phyloP scores from a whole-genome alignment of 495 filamentous ascomycete genomes.

The Rusavskia elegans region DNA sequence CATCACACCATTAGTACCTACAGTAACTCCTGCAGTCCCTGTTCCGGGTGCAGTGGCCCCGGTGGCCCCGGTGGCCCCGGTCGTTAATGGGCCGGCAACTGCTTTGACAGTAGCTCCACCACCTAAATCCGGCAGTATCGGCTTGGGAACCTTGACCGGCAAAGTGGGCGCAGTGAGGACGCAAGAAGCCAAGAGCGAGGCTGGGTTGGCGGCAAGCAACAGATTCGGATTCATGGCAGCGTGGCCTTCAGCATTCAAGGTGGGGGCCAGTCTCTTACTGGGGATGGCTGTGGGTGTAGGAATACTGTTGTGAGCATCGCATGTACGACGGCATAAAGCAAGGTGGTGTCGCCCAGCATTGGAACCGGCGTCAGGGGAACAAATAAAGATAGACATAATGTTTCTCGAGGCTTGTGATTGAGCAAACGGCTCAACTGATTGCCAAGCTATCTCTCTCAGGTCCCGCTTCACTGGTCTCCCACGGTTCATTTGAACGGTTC shows the following conservation, averaged over 20 bases:
- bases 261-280: neutral
- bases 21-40: too few species aligned
- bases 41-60: too few species aligned
- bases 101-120: neutral
- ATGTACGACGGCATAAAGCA: too few species aligned
- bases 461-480: too few species aligned
- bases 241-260: neutral
- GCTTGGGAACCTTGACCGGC: constrained; percentile 14
- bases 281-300: neutral
- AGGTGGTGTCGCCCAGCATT: neutral
- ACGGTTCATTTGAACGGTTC: too few species aligned
- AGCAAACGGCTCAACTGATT: neutral
- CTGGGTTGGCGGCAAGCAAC: neutral
- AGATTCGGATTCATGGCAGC: neutral
- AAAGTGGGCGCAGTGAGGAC: constrained; percentile 13
- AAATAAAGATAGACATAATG: too few species aligned
- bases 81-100: neutral
- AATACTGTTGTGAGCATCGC: neutral
- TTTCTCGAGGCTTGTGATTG: neutral
- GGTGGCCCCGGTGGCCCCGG: neutral
- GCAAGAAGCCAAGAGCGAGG: constrained; percentile 8
- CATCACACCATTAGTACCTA: too few species aligned
- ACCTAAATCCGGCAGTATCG: constrained; percentile 10
- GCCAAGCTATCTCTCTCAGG: neutral
- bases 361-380: neutral